Percentiles rank a stretch among this genome's conserved stretches.
Conservation (phyloP, 441 rosid species). For the Aleurites moluccanus region DNA sequence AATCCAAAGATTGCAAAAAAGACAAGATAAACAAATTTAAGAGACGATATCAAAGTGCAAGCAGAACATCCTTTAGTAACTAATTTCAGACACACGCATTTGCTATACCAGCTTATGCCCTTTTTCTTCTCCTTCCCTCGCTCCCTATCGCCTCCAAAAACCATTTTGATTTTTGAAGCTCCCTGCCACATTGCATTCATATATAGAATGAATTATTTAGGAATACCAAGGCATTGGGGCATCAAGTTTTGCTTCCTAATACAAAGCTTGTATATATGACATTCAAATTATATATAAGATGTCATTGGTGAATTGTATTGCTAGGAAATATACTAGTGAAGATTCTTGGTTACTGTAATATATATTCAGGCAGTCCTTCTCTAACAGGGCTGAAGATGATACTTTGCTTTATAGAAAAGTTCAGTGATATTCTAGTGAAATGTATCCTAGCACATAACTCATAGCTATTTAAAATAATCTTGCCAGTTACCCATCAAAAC, state of each 20-base stretch:
- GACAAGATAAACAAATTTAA: slow-evolving; percentile 39
- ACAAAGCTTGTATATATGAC: slow-evolving; percentile 13
- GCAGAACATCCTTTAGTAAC: slow-evolving; percentile 19
- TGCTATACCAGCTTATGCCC: too few species aligned
- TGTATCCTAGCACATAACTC: not conserved
- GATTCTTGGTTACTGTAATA: not conserved
- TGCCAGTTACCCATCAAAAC: too few species aligned
- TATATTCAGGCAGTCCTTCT: not conserved
- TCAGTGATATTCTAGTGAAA: not conserved
- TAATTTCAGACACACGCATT: not conserved
- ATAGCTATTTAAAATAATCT: too few species aligned
- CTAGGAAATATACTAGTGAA: slow-evolving; percentile 9
- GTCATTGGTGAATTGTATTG: slow-evolving; percentile 3
- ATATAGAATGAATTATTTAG: not conserved
- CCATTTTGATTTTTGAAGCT: slow-evolving; percentile 5
- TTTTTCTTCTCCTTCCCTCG: not conserved
- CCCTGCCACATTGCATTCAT: slow-evolving; percentile 6
- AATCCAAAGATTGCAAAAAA: slow-evolving; percentile 69
- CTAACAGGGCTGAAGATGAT: slow-evolving; percentile 4
- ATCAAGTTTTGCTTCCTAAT: slow-evolving; percentile 16
- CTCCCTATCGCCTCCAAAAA: not conserved
- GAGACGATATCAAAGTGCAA: not conserved
- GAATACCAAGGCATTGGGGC: slow-evolving; percentile 1
- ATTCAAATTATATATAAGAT: not conserved
- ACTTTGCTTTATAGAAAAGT: not conserved